Evolutionary conservation across 192 early-diverging fungal species (phyloP), one percentile per base, ranked within the genome.

Genomic region (Coemansia sp.): DNA sequence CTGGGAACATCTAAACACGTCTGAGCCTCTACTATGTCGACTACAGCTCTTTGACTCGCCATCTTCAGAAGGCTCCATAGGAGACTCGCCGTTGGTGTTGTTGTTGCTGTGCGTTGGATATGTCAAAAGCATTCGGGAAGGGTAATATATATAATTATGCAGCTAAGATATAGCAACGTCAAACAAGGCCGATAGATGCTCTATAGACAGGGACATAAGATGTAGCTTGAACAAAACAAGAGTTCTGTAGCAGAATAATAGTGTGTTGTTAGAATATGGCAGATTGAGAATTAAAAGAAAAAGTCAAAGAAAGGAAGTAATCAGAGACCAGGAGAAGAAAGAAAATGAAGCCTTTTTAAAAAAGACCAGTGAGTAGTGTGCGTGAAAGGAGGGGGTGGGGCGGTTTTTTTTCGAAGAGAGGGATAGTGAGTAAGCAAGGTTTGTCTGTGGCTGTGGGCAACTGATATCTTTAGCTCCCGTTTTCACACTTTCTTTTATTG

Each of bases 1-100:
- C 21, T 25, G 49, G 49, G 19, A 22, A 24, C 54, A 25, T 38
- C 26, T 23, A 51, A 69, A 70, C 8, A 58, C 67, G 28, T 73
- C 76, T 19, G 76, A 73, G 65, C 64, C 67, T 44, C 71, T 54
- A 19, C 71, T 55, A 58, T 67, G 71, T 54, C 67, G 68, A 50
- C 68, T 64, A 49, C 76, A 79, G n/a, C 59, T 27, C 47, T 52
- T 52, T 22, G 49, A 53, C 57, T 56, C 16, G 31, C 38, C 50
- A 16, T 52, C 8, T 9, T 38, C n/a, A 31, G 50, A 12, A 16
- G 49, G n/a, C 53, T 64, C 54, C 62, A 64, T 64, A 16, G 62
- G 54, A 38, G 44, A 49, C 53, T 63, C 61, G 7, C 28, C 60
- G 50, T 34, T 26, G 10, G 28, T 30, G 28, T 30, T 38, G 10